Base-by-base conservation (phyloP, 2,329 filamentous ascomycete genomes). In the Cryphonectria naterciae region DNA sequence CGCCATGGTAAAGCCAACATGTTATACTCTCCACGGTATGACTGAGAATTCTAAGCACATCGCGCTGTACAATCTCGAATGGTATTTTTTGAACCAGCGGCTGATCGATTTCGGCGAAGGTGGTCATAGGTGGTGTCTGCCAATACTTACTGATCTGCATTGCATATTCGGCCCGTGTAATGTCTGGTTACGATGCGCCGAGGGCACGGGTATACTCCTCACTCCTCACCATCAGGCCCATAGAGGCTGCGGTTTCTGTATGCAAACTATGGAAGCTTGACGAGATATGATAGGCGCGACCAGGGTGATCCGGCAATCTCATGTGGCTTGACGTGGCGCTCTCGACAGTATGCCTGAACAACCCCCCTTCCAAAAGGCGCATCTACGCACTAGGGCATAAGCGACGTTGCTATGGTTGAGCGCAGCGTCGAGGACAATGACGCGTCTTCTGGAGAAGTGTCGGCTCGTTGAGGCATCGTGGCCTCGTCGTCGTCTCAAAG, bases 301-400 rank as follows among this genome's bases (percentile, higher is more conserved):
- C n/a, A 39, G 15, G 17, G 32, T 15, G 35, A 37, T 19, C 22
- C 19, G 28, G 17, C 32, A 6, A 22, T 8, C 58, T 22, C 19
- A 58, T 67, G 65, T 67, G 65, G 65, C 65, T 67, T 67, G 65
- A 67, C 49, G 52, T 39, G 22, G 15, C 25, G 49, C n/a, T 19
- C 15, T 43, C n/a, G 49, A 22, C 11, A 35, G 19, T 19, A 49
- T 49, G 46, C 46, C 10, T 7, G n/a, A 39, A 67, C 49, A 4
- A 28, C 65, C 32, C 49, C 2, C 46, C 22, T 22, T 22, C 43
- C 4, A 19, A n/a, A 41, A 11, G 13, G 11, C 15, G 49, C 19
- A 28, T 22, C 37, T 67, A 52, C 65, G 52, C 65, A n/a, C 15
- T 67, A 13, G 22, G 52, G n/a, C 49, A 67, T 58, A 58, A 58